Base-by-base conservation (phyloP, 2,329 filamentous ascomycete species). In the Dryadomyces quercus-mongolicae region DNA sequence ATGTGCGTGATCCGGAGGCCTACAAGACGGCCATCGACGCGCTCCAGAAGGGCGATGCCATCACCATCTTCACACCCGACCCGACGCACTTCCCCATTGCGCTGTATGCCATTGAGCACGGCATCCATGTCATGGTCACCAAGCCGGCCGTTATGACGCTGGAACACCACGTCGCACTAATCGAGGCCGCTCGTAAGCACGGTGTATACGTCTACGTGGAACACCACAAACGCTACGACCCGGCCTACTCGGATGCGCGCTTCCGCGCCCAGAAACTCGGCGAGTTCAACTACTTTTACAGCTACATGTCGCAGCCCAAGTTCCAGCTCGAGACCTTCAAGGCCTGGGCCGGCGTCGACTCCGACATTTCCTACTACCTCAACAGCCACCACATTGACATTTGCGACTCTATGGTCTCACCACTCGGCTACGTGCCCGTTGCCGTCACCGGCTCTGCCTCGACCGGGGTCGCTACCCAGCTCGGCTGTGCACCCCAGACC, bases 271-370 rank as follows among this genome's bases (percentile, higher is more conserved):
- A 81, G 65, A 82, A 76, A 53, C 75, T 96, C 8, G 91, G 91
- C 60, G 89, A 95, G 71, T 96, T 96, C 81, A 95, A 95, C 76
- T 96, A 96, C 77, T 96, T 95, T 68, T 96, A 95, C 78, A 86
- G 81, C 62, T 96, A 96, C 79, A 95, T 95, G 90, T 88, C 84
- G 51, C 90, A 95, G 75, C 87, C 85, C 57, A 95, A 94, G 73
- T 88, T 78, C 51, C 90, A 95, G 72, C 80, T 95, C 49, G 87
- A 94, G 75, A 95, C 90, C 0, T 95, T 95, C 82, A 91, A 89
- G 70, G 86, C 89, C 3, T 95, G 90, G 90, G 91, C 91, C 0
- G 91, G 91, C 59, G 82, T 85, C 63, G 90, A 95, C 62, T 91
- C 85, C 34, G 92, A 96, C 68, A 96, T 96, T 63, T 91, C 85